Evolutionary conservation across 2,329 filamentous ascomycete genomes (phyloP).

Genomic region (Colletotrichum karsti): DNA sequence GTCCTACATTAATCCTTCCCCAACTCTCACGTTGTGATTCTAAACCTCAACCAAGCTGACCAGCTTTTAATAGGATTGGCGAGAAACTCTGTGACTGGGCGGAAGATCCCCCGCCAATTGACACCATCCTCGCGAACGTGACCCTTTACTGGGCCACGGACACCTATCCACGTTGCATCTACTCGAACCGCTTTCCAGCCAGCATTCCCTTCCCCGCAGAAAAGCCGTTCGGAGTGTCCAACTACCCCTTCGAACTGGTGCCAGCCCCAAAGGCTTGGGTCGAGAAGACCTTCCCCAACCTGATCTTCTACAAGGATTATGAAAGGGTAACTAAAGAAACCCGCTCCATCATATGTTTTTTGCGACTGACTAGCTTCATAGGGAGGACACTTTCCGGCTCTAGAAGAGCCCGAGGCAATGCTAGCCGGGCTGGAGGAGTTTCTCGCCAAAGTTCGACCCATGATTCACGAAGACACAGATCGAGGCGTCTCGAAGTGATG

Average conservation of each 20-base stretch:
- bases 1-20: no score
- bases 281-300: not conserved
- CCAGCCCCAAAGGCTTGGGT: not conserved
- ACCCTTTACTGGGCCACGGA: constrained; percentile 65
- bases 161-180: constrained; percentile 55
- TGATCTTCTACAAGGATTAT: not conserved
- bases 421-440: not conserved
- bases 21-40: no score
- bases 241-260: not conserved
- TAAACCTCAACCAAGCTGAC: no score
- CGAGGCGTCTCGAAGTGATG: not conserved
- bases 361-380: not conserved
- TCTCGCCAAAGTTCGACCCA: not conserved
- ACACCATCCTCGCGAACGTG: constrained; percentile 57
- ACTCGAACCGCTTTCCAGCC: constrained; percentile 49
- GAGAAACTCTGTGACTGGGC: constrained; percentile 65
- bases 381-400: not conserved
- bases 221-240: not conserved
- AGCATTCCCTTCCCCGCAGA: not conserved
- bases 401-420: not conserved
- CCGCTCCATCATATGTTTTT: not conserved
- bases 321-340: not conserved
- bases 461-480: not conserved
- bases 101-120: constrained; percentile 40
- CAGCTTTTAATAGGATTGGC: constrained; percentile 47